Percentiles rank a stretch among this genome's conserved stretches.
Conservation (phyloP, 108 stramenopile species). For the Hondaea fermentalgiana region DNA sequence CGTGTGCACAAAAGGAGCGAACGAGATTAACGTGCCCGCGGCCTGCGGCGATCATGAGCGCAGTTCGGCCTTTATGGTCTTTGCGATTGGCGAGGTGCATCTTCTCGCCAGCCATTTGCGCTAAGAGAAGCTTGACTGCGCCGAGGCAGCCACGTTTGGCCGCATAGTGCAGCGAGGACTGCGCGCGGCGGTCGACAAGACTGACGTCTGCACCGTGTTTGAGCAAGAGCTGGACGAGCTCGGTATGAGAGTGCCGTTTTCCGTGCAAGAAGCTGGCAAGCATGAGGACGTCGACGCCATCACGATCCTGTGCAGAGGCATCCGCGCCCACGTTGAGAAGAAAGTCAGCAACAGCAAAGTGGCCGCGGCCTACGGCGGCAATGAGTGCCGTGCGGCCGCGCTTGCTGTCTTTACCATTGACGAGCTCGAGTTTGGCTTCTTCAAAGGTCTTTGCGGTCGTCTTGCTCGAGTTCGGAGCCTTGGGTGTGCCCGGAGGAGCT, state of each 20-base stretch:
- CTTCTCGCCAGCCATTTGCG: neutral
- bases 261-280: neutral
- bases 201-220: neutral
- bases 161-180: neutral
- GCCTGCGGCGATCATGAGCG: neutral
- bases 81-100: neutral
- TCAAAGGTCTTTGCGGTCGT: neutral
- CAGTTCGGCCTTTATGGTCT: neutral
- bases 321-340: neutral
- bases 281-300: neutral
- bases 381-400: neutral
- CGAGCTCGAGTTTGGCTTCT: slow-evolving; percentile 12
- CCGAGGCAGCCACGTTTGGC: neutral
- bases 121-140: neutral
- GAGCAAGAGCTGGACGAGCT: neutral
- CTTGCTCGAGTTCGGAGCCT: neutral
- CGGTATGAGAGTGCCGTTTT: neutral
- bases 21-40: neutral
- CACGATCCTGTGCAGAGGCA: neutral
- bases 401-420: neutral
- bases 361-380: neutral
- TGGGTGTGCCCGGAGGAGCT: neutral
- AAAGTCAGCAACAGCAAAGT: neutral
- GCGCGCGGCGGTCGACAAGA: neutral
- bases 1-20: neutral